These are phyloP conservation scores for Fraxinus xanthoxyloides DNA, from an alignment of 305 asterid species.

Conservation along the genomic window DNA sequence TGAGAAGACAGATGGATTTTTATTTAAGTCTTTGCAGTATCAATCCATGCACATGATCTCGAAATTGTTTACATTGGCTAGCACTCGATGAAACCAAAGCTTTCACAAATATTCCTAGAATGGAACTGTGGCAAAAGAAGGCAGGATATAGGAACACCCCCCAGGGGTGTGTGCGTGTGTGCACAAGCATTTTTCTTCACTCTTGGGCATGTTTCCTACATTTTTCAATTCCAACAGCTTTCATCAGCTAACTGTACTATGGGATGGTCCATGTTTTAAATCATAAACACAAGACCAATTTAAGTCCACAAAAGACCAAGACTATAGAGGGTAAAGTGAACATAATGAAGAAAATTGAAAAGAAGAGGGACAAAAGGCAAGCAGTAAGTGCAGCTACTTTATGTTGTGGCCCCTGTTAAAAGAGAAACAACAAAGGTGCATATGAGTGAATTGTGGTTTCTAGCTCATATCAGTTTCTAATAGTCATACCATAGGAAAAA, in stretches of 20 bases:
- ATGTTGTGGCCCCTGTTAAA: not conserved
- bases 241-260: not conserved
- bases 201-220: not conserved
- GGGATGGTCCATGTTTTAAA: not conserved
- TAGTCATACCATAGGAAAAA: not conserved
- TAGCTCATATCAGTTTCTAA: not conserved
- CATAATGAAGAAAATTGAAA: not conserved
- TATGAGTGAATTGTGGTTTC: not conserved
- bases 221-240: not conserved
- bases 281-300: not conserved
- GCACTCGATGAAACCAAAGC: not conserved
- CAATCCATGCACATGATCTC: not conserved
- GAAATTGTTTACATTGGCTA: not conserved
- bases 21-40: not conserved
- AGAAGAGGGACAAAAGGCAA: not conserved
- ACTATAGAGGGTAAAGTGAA: not conserved
- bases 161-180: not conserved
- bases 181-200: not conserved
- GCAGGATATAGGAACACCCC: not conserved
- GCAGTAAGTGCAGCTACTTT: not conserved
- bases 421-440: not conserved
- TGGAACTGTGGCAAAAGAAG: not conserved
- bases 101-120: not conserved
- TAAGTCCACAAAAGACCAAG: constrained; percentile 1
- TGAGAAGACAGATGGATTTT: not conserved